phyloP scores from a whole-genome alignment of 2,329 filamentous ascomycete species.

The Nothophoma quercina region DNA sequence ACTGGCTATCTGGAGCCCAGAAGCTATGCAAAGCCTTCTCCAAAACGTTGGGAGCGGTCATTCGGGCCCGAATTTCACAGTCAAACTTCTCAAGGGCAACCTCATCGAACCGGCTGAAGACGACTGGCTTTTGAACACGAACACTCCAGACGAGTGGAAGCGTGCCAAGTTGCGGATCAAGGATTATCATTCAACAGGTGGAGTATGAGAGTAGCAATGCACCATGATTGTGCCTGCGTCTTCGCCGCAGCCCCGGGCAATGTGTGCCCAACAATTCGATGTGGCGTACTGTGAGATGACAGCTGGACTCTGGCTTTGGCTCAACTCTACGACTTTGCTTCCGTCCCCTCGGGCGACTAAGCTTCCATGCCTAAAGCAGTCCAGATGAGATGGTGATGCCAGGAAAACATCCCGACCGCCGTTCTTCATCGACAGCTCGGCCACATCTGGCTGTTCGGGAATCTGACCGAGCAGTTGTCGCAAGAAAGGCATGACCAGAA shows the following conservation, averaged over 20 bases:
- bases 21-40: slow-evolving; percentile 1
- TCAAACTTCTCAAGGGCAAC: slow-evolving; percentile 7
- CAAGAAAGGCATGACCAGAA: slow-evolving; percentile 16
- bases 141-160: slow-evolving; percentile 12
- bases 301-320: slow-evolving; percentile 13
- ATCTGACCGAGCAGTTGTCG: neutral
- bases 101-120: neutral
- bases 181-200: neutral
- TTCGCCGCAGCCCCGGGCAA: slow-evolving; percentile 1
- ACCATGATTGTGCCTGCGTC: neutral
- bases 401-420: slow-evolving; percentile 2
- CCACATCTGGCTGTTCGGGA: neutral
- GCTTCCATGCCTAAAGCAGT: slow-evolving; percentile 15
- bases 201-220: neutral
- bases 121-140: slow-evolving; percentile 11
- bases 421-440: neutral
- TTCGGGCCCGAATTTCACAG: neutral
- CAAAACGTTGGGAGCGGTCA: neutral
- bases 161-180: neutral
- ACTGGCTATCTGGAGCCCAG: slow-evolving; percentile 10
- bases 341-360: neutral
- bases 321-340: slow-evolving; percentile 4
- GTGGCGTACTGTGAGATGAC: slow-evolving; percentile 19
- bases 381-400: slow-evolving; percentile 4
- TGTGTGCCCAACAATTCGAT: slow-evolving; percentile 20